Evolutionary conservation across 805 yeast species (phyloP), one percentile per base, ranked within the genome.

Genomic region (Scheffersomyces ergatensis): DNA sequence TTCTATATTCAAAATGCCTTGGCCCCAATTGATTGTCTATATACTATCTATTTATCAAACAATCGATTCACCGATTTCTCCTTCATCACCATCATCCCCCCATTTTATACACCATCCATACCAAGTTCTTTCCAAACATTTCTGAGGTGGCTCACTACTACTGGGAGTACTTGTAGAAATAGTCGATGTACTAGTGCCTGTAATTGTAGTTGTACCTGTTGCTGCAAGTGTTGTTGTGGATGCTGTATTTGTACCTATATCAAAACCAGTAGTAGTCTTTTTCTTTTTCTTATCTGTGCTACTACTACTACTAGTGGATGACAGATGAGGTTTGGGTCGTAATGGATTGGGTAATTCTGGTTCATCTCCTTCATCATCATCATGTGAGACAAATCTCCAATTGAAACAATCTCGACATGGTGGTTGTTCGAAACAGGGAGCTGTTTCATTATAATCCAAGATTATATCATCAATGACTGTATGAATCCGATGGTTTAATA

Each of bases 351-450:
- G 72, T 37, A 66, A 46, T 23, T 37, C 33, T 15, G 72, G 72
- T 51, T 60, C 67, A 39, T 67, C 71, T 14, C 53, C 61, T 43
- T 62, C 69, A 21, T 51, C 48, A 40, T 70, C 71, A 38, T 72
- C 72, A 40, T 72, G 79, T 17, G 74, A 71, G 3, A 84, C 78
- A 58, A 77, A 89, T 37, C 82, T 74, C 98, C 98, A 90, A 55
- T 86, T 85, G 62, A 77, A 85, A 60, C 98, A 90, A 54, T 90
- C 98, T 40, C 82, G 74, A 58, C 98, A 90, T 0, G 93, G 89
- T 1, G 90, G 85, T 7, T 89, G 86, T 15, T 72, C 76, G 14
- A 65, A 69, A 58, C 98, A 92, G 25, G 58, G 57, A 0, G 98
- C 90, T 0, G 95, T 85, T 33, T 73, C 78, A 48, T 92, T 89